These are phyloP conservation scores for Colletotrichum musae DNA, from an alignment of 2,329 filamentous ascomycete species.

Conservation along the genomic window DNA sequence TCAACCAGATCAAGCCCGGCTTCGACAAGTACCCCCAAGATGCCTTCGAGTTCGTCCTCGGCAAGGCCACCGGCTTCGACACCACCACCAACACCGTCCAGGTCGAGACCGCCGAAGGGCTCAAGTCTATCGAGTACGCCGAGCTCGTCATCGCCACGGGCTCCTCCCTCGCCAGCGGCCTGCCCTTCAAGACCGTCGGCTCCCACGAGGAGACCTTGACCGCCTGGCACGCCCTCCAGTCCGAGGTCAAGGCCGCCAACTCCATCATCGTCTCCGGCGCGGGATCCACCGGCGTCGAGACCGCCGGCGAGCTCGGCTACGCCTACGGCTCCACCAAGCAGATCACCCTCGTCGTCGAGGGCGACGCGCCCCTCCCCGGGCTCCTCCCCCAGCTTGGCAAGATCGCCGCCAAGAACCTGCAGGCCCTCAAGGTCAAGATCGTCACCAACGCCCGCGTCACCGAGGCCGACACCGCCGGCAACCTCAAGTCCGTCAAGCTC, in stretches of 20 bases:
- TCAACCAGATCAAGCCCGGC: constrained; percentile 55
- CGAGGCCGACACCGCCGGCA: constrained; percentile 42
- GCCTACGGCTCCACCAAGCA: constrained; percentile 49
- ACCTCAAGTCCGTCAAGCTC: constrained; percentile 52
- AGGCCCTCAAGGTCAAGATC: constrained; percentile 59
- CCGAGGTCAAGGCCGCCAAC: constrained; percentile 46
- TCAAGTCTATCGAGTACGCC: constrained; percentile 62
- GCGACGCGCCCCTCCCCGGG: constrained; percentile 38
- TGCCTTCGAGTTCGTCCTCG: constrained; percentile 68
- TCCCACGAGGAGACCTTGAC: constrained; percentile 58
- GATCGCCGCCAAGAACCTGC: constrained; percentile 55
- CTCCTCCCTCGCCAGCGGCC: constrained; percentile 55
- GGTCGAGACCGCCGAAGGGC: constrained; percentile 54
- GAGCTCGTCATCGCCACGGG: constrained; percentile 70
- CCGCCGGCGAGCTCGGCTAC: constrained; percentile 53
- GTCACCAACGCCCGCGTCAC: constrained; percentile 57
- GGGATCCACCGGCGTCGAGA: constrained; percentile 56
- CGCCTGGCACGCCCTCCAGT: constrained; percentile 51
- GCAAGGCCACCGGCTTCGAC: constrained; percentile 61
- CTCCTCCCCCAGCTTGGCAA: constrained; percentile 52
- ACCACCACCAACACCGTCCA: constrained; percentile 57
- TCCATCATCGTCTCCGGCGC: constrained; percentile 56
- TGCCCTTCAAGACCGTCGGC: constrained; percentile 64
- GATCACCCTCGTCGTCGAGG: constrained; percentile 45
- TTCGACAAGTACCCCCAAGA: constrained; percentile 63